Evolutionary conservation across 306 rosid genomes (phyloP).

Genomic region (Medicago lupulina): DNA sequence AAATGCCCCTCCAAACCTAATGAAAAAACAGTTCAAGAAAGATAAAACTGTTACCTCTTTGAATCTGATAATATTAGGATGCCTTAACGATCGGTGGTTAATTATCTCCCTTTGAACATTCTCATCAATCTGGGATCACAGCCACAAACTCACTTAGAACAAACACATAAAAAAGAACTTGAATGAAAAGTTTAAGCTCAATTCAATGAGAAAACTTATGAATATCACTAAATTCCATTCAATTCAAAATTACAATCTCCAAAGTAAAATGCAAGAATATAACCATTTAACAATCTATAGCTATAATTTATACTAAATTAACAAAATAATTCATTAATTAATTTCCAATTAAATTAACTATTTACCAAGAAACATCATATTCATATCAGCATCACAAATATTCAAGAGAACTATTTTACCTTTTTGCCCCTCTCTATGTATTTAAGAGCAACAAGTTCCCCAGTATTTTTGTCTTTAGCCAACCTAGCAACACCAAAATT

Average conservation of each 20-base stretch:
- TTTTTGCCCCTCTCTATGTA: slow-evolving; percentile 97
- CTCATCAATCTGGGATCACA: slow-evolving; percentile 85
- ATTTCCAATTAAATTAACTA: neutral
- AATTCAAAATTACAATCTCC: too few species aligned
- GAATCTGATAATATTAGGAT: slow-evolving; percentile 95
- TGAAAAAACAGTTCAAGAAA: neutral
- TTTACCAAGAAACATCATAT: neutral
- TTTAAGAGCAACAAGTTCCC: slow-evolving; percentile 90
- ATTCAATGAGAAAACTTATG: neutral
- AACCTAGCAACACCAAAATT: slow-evolving; percentile 95
- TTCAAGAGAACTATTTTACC: slow-evolving; percentile 55
- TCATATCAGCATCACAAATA: slow-evolving; percentile 9
- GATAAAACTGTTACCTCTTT: slow-evolving; percentile 72
- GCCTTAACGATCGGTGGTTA: slow-evolving; percentile 89
- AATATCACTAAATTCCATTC: too few species aligned
- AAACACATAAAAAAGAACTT: slow-evolving; percentile 29
- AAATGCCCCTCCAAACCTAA: neutral
- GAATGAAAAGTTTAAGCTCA: neutral
- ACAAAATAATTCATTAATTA: neutral
- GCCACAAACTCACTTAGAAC: slow-evolving; percentile 29
- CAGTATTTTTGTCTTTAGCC: slow-evolving; percentile 87
- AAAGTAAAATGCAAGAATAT: too few species aligned
- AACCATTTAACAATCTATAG: neutral
- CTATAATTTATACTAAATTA: neutral
- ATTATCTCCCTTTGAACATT: slow-evolving; percentile 96